Base-by-base conservation (phyloP, 768 basidiomycete genomes). In the Leccinum disarticulatum region DNA sequence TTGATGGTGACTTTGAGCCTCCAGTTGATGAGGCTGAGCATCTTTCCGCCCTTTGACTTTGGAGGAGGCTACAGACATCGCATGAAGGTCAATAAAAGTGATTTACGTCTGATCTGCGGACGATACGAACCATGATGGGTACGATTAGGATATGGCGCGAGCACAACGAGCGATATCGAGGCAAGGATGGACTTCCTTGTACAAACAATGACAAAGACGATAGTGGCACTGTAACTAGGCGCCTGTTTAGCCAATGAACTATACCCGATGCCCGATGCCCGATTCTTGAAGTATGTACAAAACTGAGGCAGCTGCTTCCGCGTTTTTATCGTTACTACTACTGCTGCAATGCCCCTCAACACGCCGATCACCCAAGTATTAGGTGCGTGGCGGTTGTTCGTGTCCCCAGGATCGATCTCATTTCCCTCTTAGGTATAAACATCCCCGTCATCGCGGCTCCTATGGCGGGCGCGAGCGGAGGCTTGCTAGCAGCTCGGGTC, bases 1-100 rank as follows among this genome's bases (percentile, higher is more conserved):
- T 89, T 97, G 77, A 98, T 88, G 60, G 95, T 97, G 60, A 98
- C 88, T 78, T 91, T 95, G 66, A 99, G 84, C 76, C 96, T 83
- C 91, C 96, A 98, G 79, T 98, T 95, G 81, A 99, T 86, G 79
- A 98, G 88, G 74, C 88, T 78, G 74, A 96, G 88, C 94, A 99
- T 97, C 83, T 95, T 95, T 74, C 95, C 95, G 73, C 94, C 94
- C 80, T 96, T 95, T 49, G 94, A 93, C 81, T 97, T 97, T 61
- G 95, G 94, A 64, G 94, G 92, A 81, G 91, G 89, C 92, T 93
- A 71, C n/a, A 43, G 43, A 27, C 4, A 25, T 49, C 58, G 41
- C 13, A 58, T 1, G 53, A 1, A 33, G 1, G 54, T 75, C 59
- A 66, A 43, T 53, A 28, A 61, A 55, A 13, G 8, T 7, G 5